These are phyloP conservation scores for Musa beccarii DNA, from an alignment of 176 grass and related monocot genomes.

Conservation along the genomic window DNA sequence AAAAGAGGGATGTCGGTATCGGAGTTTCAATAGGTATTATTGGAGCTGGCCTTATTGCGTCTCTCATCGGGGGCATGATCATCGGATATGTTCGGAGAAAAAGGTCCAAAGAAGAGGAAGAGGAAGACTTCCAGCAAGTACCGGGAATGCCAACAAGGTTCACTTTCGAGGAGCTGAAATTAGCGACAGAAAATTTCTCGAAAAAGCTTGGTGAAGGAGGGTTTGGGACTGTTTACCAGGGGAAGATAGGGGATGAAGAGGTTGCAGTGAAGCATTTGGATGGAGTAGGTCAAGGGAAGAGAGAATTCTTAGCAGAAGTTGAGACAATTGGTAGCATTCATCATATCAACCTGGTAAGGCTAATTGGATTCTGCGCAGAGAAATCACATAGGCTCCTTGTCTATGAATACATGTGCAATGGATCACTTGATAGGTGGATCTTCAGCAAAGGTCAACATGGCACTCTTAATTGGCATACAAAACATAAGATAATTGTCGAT, in stretches of 20 bases:
- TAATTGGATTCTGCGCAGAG: conserved; percentile 51
- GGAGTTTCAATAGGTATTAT: conserved; percentile 21
- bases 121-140: conserved; percentile 54
- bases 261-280: conserved; percentile 34
- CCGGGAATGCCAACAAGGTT: conserved; percentile 62
- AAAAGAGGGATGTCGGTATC: neutral
- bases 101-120: conserved; percentile 24
- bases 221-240: conserved; percentile 62
- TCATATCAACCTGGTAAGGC: conserved; percentile 43
- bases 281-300: conserved; percentile 30
- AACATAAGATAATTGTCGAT: conserved; percentile 23
- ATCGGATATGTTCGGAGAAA: conserved; percentile 13
- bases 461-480: conserved; percentile 38
- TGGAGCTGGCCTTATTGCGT: conserved; percentile 18
- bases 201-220: conserved; percentile 82
- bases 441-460: conserved; percentile 15
- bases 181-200: conserved; percentile 66
- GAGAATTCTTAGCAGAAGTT: conserved; percentile 50
- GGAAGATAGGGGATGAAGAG: conserved; percentile 38
- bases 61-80: conserved; percentile 23
- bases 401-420: conserved; percentile 46
- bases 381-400: conserved; percentile 35
- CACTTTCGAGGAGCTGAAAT: conserved; percentile 50
- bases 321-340: conserved; percentile 49
- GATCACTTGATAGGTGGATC: conserved; percentile 59